A percentile compares a stretch with the other conserved stretches of the same genome.
Conservation (phyloP, 495 filamentous ascomycete genomes). For the Neurospora terricola region DNA sequence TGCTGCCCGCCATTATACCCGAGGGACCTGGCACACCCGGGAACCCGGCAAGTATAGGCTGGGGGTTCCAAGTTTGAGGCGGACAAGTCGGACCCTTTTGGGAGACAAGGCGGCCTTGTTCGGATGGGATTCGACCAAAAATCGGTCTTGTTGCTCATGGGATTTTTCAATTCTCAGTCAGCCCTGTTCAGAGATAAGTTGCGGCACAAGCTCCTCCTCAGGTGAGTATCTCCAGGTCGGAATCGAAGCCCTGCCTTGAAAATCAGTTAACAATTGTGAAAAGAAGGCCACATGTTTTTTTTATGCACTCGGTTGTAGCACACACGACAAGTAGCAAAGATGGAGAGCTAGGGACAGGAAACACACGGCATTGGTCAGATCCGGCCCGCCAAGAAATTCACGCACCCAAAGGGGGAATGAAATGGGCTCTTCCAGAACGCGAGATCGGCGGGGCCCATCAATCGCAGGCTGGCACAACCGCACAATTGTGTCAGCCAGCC, state of each 20-base stretch:
- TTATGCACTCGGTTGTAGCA: background rate
- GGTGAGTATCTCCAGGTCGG: background rate
- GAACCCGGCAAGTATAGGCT: background rate
- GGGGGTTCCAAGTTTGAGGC: background rate
- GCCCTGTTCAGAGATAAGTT: background rate
- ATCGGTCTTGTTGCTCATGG: background rate
- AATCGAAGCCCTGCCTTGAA: background rate
- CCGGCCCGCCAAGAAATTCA: background rate
- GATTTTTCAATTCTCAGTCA: background rate
- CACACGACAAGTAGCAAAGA: background rate
- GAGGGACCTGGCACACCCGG: background rate
- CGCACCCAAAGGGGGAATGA: background rate
- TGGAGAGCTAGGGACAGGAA: background rate
- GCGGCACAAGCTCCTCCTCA: background rate
- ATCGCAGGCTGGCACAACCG: background rate
- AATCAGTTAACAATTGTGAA: background rate
- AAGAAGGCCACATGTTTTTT: background rate
- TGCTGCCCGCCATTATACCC: background rate
- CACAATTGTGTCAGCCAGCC: background rate
- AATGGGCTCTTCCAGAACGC: constrained; percentile 18
- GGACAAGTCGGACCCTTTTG: background rate
- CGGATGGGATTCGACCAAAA: background rate
- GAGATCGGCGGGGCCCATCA: constrained; percentile 2
- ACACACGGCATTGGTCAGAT: background rate
- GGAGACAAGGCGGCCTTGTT: background rate